These are phyloP conservation scores for Saturnispora saitoi DNA, from an alignment of 805 yeast species.

Conservation along the genomic window DNA sequence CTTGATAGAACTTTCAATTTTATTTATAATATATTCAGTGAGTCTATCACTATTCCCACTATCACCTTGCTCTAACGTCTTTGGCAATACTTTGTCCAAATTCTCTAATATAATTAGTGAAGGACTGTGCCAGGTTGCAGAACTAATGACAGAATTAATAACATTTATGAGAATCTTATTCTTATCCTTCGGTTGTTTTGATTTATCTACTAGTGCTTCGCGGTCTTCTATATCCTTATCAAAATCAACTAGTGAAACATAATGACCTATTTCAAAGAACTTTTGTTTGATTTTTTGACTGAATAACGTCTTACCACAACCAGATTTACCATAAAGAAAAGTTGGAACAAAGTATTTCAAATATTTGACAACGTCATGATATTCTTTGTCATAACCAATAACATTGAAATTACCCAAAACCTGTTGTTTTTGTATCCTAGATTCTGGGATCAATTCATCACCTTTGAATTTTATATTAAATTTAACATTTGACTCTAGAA, in stretches of 20 bases:
- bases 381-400: constrained; percentile 48
- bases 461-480: constrained; percentile 32
- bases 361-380: constrained; percentile 33
- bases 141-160: constrained; percentile 42
- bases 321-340: constrained; percentile 64
- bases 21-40: constrained; percentile 46
- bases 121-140: constrained; percentile 62
- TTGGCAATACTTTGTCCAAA: constrained; percentile 61
- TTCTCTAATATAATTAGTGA: constrained; percentile 70
- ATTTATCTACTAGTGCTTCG: background rate
- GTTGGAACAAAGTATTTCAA: constrained; percentile 41
- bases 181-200: constrained; percentile 5
- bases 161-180: constrained; percentile 25
- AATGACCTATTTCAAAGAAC: constrained; percentile 35
- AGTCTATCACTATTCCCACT: constrained; percentile 54
- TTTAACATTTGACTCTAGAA: constrained; percentile 27
- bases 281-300: constrained; percentile 33
- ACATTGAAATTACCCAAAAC: constrained; percentile 20
- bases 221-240: constrained; percentile 3
- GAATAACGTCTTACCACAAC: constrained; percentile 71
- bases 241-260: constrained; percentile 35
- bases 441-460: constrained; percentile 37
- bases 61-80: constrained; percentile 51
- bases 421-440: constrained; percentile 27
- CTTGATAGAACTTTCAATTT: constrained; percentile 35